Evolutionary conservation across 2,329 filamentous ascomycete genomes (phyloP), one percentile per base, ranked within the genome.

Genomic region (Raffaelea arxii): DNA sequence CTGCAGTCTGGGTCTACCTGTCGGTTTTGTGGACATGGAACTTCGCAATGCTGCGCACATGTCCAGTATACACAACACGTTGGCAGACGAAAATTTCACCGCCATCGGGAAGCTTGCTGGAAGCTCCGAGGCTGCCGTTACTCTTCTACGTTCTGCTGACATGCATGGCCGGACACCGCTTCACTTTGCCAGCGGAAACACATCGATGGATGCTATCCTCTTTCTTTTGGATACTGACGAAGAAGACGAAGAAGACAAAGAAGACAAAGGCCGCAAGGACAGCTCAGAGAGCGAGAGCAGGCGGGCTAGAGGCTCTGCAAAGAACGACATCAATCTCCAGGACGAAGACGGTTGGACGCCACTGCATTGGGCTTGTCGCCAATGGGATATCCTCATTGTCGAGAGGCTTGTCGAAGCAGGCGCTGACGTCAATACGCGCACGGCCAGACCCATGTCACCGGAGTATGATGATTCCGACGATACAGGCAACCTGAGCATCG

Each of bases 351-450:
- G 40, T n/a, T 41, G 40, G 40, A 41, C 24, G 3, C 40, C 40
- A 6, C 40, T 41, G 40, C 40, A 41, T 18, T 41, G 40, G 40
- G 40, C 40, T 18, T 41, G 40, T n/a, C 40, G 40, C 23, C 40
- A 41, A n/a, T 41, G 40, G 40, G 40, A 41, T 12, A n/a, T 19
- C 11, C 3, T 41, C 2, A 12, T 41, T 9, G 6, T 41, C 24
- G 40, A 19, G 16, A 18, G 16, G 14, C 23, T 41, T 16, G 24
- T 41, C 19, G 18, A 24, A 16, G 40, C 40, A 6, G 40, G 40
- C 21, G 40, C 40, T 11, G 40, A 41, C 24, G 30, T 3, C 24
- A 19, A 25, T 25, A 18, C 24, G 4, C 40, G 40, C 14, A 41
- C 40, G 5, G 40, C 40, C 9, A 41, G n/a, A 25, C 24, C 40